phyloP scores from a whole-genome alignment of 345 rosid species.

The Erucastrum elatum region DNA sequence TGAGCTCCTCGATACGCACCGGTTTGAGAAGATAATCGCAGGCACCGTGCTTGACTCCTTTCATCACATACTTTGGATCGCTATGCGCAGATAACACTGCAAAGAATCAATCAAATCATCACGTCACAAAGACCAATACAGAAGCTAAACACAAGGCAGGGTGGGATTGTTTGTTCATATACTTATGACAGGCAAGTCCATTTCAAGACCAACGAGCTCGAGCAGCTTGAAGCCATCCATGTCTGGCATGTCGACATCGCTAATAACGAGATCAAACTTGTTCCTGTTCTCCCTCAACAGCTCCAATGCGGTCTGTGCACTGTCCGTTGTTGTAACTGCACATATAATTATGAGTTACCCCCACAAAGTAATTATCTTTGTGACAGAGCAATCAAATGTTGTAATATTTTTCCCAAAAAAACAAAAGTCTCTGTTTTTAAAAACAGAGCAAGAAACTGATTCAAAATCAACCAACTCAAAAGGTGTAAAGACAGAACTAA shows the following conservation, averaged over 20 bases:
- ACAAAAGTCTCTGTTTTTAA: background rate
- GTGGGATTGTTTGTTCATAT: background rate
- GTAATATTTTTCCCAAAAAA: background rate
- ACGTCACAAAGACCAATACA: background rate
- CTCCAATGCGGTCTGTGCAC: constrained; percentile 57
- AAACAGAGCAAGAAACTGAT: background rate
- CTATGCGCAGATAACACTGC: constrained; percentile 87
- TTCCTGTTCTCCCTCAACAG: constrained; percentile 71
- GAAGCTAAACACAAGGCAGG: background rate
- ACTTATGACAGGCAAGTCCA: constrained; percentile 88
- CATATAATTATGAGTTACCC: background rate
- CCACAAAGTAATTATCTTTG: constrained; percentile 14
- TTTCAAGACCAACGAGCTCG: constrained; percentile 81
- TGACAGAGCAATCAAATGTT: background rate
- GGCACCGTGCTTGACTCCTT: constrained; percentile 91
- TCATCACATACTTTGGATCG: constrained; percentile 77
- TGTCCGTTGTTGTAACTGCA: constrained; percentile 68
- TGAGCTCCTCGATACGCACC: constrained; percentile 78
- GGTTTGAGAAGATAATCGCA: constrained; percentile 92
- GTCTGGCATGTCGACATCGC: constrained; percentile 85
- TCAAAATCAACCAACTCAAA: background rate
- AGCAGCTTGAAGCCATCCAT: constrained; percentile 85
- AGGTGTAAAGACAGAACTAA: background rate
- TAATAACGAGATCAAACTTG: constrained; percentile 72
- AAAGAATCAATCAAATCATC: constrained; percentile 28